Percentiles rank a stretch among this genome's conserved stretches.
Evolutionary conservation across 2,329 filamentous ascomycete species (phyloP).

Genomic region (Aspergillus nomiae): DNA sequence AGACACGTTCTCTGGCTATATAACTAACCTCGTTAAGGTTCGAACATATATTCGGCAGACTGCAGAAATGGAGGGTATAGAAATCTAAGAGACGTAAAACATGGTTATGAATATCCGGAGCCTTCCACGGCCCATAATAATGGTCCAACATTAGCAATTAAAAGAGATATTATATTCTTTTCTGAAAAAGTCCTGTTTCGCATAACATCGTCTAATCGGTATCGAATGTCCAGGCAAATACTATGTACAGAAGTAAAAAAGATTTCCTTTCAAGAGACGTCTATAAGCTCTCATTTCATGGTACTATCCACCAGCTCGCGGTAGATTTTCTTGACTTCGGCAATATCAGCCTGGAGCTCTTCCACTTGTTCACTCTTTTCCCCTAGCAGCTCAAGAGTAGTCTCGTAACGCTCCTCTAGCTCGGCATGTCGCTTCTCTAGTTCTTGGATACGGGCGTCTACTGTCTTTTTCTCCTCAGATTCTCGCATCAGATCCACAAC

Average conservation of each 20-base stretch:
- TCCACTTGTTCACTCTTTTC: conserved; percentile 97
- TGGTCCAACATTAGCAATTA: conserved; percentile 5
- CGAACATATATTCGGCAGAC: conserved; percentile 74
- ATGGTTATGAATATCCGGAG: background rate
- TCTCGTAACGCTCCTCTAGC: conserved; percentile 79
- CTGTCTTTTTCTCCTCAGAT: conserved; percentile 67
- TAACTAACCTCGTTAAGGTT: conserved; percentile 53
- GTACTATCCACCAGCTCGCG: conserved; percentile 86
- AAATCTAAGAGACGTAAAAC: conserved; percentile 30
- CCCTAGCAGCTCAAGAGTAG: conserved; percentile 88
- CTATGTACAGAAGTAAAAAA: conserved; percentile 13
- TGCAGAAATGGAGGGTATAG: conserved; percentile 83
- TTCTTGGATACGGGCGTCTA: conserved; percentile 61
- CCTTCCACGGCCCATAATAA: background rate
- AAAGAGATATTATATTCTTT: conserved; percentile 2
- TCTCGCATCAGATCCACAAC: conserved; percentile 91
- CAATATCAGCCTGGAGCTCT: conserved; percentile 83
- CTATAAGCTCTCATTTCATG: conserved; percentile 58
- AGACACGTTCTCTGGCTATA: background rate
- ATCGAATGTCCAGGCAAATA: background rate
- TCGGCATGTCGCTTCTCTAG: conserved; percentile 69
- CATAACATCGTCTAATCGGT: conserved; percentile 16
- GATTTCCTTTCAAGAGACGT: background rate
- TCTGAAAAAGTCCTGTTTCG: conserved; percentile 12
- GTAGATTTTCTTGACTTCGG: conserved; percentile 95